phyloP scores from a whole-genome alignment of 257 asterid genomes.

The Hygrophila difformis region DNA sequence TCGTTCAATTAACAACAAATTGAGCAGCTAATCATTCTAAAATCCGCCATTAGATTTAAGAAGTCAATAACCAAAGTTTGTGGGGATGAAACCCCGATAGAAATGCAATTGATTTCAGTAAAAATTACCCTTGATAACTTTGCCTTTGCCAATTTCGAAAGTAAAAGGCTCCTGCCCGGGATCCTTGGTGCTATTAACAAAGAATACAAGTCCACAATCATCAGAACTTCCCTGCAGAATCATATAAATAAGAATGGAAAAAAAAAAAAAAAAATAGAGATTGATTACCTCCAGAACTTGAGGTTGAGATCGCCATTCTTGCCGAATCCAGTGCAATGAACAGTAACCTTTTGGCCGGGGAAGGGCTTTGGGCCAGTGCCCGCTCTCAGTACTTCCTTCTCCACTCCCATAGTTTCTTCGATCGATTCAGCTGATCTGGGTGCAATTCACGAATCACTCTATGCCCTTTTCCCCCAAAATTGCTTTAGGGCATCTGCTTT shows the following conservation, averaged over 20 bases:
- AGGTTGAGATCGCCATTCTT: slow-evolving; percentile 63
- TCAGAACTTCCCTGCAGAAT: too few species aligned
- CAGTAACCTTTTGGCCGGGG: slow-evolving; percentile 79
- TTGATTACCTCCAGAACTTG: slow-evolving; percentile 80
- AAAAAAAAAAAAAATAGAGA: not conserved
- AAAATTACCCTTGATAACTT: slow-evolving; percentile 73
- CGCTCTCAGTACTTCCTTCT: slow-evolving; percentile 55
- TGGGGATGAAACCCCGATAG: too few species aligned
- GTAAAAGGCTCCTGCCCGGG: slow-evolving; percentile 84
- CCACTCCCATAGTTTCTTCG: slow-evolving; percentile 97
- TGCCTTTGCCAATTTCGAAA: slow-evolving; percentile 75
- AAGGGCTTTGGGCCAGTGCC: slow-evolving; percentile 82
- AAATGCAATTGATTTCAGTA: not conserved
- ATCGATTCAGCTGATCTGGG: too few species aligned
- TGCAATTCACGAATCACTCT: too few species aligned
- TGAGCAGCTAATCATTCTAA: too few species aligned
- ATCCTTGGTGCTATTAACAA: slow-evolving; percentile 76
- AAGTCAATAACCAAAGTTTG: too few species aligned
- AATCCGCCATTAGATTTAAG: too few species aligned
- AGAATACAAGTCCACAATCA: not conserved
- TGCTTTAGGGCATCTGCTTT: too few species aligned
- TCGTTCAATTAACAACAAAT: too few species aligned
- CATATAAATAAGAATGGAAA: not conserved
- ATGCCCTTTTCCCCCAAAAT: too few species aligned
- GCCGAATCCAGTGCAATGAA: slow-evolving; percentile 97